phyloP scores from a whole-genome alignment of 164 flowering plant species.

The Annona cherimola region DNA sequence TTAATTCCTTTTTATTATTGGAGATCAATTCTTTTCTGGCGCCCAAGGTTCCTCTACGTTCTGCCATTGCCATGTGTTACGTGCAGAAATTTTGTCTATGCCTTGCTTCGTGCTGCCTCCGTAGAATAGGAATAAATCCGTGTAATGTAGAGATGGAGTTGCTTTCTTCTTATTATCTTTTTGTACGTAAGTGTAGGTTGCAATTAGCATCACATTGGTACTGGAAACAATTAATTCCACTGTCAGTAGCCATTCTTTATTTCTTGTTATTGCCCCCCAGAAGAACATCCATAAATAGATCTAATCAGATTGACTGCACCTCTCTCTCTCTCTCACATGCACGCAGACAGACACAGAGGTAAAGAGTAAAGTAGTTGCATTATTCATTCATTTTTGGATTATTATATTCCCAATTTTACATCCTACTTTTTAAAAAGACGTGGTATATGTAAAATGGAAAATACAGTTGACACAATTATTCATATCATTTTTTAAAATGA shows the following conservation, averaged over 20 bases:
- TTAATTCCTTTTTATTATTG: neutral
- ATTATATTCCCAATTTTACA: too few species aligned
- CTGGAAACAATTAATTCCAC: neutral
- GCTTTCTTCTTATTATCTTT: neutral
- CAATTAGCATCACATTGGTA: neutral
- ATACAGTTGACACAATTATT: too few species aligned
- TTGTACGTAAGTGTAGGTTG: neutral
- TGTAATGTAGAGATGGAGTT: neutral
- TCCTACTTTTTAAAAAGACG: too few species aligned
- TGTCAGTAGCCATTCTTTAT: neutral
- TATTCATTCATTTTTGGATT: too few species aligned
- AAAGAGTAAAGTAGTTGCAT: too few species aligned
- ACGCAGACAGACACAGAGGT: too few species aligned
- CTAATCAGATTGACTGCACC: too few species aligned
- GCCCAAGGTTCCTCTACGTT: neutral
- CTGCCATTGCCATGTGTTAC: neutral
- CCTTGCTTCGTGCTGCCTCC: neutral
- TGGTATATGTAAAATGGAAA: too few species aligned
- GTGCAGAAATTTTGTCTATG: conserved; percentile 3
- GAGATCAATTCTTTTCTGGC: neutral
- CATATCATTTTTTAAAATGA: too few species aligned
- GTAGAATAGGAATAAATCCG: neutral
- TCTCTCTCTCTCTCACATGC: too few species aligned
- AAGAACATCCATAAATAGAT: too few species aligned
- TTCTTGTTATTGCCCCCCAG: neutral